Evolutionary conservation across 305 asterid genomes (phyloP).

Genomic region (Fraxinus angustifolia): DNA sequence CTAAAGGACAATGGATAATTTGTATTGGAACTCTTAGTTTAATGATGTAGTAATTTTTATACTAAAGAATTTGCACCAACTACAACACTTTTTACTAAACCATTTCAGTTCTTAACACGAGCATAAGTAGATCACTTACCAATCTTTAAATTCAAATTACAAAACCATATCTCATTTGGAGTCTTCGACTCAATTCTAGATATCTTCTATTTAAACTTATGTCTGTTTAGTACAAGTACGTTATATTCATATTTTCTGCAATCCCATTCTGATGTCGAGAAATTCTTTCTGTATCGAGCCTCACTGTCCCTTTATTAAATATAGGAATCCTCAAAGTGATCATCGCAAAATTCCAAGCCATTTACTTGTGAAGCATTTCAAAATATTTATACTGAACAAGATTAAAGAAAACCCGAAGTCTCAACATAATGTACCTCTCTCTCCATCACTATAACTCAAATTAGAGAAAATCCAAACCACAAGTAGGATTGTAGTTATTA

Average conservation of each 20-base stretch:
- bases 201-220: too few species aligned
- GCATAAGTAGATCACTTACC: background rate
- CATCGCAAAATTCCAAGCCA: background rate
- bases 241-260: background rate
- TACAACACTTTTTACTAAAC: background rate
- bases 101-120: background rate
- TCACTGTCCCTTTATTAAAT: background rate
- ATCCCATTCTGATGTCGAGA: background rate
- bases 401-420: too few species aligned
- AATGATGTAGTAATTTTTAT: too few species aligned
- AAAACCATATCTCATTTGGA: background rate
- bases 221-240: background rate
- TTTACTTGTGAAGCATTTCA: too few species aligned
- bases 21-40: background rate
- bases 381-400: too few species aligned
- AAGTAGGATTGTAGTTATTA: too few species aligned
- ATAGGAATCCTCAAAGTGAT: background rate
- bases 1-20: background rate
- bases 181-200: background rate
- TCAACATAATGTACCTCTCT: too few species aligned
- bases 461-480: too few species aligned
- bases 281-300: background rate
- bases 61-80: background rate
- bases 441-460: too few species aligned
- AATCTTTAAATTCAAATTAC: background rate